Evolutionary conservation across 495 filamentous ascomycete species (phyloP).

Genomic region (Podospora conica): DNA sequence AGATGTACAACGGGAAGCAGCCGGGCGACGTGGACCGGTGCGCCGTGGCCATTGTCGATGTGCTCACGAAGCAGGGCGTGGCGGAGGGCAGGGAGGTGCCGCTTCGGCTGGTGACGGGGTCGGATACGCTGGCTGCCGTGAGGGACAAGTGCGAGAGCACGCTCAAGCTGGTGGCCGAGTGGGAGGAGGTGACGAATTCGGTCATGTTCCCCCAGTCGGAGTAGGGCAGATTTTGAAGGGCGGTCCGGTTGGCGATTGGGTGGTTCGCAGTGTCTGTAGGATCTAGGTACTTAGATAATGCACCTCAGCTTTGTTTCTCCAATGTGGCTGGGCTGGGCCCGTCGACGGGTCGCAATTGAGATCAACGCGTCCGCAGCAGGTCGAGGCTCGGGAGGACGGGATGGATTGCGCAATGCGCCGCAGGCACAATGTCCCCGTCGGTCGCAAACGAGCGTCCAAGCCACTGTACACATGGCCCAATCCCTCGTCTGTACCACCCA

Average conservation of each 20-base stretch:
- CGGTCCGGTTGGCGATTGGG: not conserved
- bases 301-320: not conserved
- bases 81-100: slow-evolving; percentile 30
- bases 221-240: slow-evolving; percentile 1
- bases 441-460: not conserved
- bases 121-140: slow-evolving; percentile 27
- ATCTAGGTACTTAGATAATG: not conserved
- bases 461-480: not conserved
- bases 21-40: slow-evolving; percentile 42
- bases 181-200: slow-evolving; percentile 26
- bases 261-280: not conserved
- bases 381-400: not conserved
- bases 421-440: not conserved
- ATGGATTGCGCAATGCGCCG: not conserved
- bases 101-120: slow-evolving; percentile 29
- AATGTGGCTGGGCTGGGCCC: not conserved
- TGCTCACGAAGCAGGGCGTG: slow-evolving; percentile 35
- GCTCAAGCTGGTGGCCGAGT: slow-evolving; percentile 29
- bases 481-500: not conserved
- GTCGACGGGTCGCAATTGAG: not conserved
- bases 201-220: slow-evolving; percentile 4
- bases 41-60: slow-evolving; percentile 40
- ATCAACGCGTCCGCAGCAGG: not conserved
- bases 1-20: slow-evolving; percentile 30
- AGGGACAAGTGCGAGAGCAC: slow-evolving; percentile 28